Evolutionary conservation across 805 yeast genomes (phyloP).

Genomic region (Kodamaea sagamina): DNA sequence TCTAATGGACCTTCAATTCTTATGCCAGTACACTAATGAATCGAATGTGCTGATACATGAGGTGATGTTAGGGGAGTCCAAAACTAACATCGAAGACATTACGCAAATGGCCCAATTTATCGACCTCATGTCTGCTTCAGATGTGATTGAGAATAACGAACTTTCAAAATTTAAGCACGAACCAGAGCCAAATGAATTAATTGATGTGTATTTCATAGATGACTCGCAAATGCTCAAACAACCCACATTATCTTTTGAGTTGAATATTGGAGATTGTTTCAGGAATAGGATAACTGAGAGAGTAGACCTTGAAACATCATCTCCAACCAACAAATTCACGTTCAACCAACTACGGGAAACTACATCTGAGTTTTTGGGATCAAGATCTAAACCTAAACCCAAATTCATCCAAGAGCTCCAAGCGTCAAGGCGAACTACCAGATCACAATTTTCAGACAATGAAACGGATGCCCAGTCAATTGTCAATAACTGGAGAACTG

Average conservation of each 20-base stretch:
- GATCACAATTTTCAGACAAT: slow-evolving; percentile 13
- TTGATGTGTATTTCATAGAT: slow-evolving; percentile 35
- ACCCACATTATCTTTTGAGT: slow-evolving; percentile 40
- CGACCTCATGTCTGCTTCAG: slow-evolving; percentile 32
- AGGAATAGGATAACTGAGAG: neutral
- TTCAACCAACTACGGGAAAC: slow-evolving; percentile 15
- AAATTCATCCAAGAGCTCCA: slow-evolving; percentile 29
- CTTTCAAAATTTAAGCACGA: slow-evolving; percentile 31
- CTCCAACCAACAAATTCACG: neutral
- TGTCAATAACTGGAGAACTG: slow-evolving; percentile 17
- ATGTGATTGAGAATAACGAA: slow-evolving; percentile 28
- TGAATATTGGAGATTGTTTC: slow-evolving; percentile 27
- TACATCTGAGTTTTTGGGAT: slow-evolving; percentile 28
- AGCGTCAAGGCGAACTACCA: slow-evolving; percentile 20
- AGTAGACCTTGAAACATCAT: neutral
- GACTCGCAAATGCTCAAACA: slow-evolving; percentile 32
- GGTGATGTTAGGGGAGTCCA: neutral
- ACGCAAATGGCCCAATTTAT: slow-evolving; percentile 13
- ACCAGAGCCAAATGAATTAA: slow-evolving; percentile 33
- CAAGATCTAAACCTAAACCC: slow-evolving; percentile 38
- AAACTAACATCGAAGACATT: neutral
- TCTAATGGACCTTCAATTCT: slow-evolving; percentile 46
- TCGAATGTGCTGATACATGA: neutral
- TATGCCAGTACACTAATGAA: slow-evolving; percentile 23
- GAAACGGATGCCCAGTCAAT: slow-evolving; percentile 4